Conservation (phyloP, 495 filamentous ascomycete genomes). For the Penicilliopsis zonata region DNA sequence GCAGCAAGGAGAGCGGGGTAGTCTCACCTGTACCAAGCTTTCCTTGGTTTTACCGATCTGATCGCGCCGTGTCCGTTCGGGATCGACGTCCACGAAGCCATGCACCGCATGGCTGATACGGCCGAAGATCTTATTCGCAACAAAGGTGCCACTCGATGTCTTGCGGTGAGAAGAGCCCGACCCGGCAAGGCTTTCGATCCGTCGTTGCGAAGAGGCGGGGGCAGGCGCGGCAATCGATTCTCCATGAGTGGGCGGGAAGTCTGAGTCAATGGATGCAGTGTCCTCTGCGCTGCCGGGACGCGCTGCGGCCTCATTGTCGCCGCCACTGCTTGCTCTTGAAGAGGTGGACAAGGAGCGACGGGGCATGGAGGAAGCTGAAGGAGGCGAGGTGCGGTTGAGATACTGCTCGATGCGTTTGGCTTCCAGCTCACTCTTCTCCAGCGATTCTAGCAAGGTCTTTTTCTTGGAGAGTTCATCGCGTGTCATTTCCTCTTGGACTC, state of each 20-base stretch:
- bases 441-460: slow-evolving; percentile 58
- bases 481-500: slow-evolving; percentile 95
- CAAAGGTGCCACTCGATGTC: slow-evolving; percentile 63
- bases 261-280: slow-evolving; percentile 78
- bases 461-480: slow-evolving; percentile 82
- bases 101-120: slow-evolving; percentile 89
- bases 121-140: slow-evolving; percentile 89
- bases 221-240: slow-evolving; percentile 50
- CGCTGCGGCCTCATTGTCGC: slow-evolving; percentile 27
- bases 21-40: slow-evolving; percentile 44
- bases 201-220: slow-evolving; percentile 33
- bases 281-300: slow-evolving; percentile 41
- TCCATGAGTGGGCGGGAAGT: slow-evolving; percentile 84
- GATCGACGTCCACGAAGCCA: slow-evolving; percentile 91
- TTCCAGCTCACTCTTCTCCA: slow-evolving; percentile 84
- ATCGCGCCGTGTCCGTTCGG: slow-evolving; percentile 82
- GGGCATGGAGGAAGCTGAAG: slow-evolving; percentile 33
- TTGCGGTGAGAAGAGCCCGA: slow-evolving; percentile 49
- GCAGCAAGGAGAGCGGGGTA: not conserved
- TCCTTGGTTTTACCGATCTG: slow-evolving; percentile 92
- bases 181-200: slow-evolving; percentile 17
- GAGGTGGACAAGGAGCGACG: slow-evolving; percentile 53
- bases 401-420: slow-evolving; percentile 88
- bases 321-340: slow-evolving; percentile 34
- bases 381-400: slow-evolving; percentile 53